Percentiles rank a stretch among this genome's conserved stretches.
Evolutionary conservation across 1,139 yeast species (phyloP).

Genomic region (Pichiaceae sp.): DNA sequence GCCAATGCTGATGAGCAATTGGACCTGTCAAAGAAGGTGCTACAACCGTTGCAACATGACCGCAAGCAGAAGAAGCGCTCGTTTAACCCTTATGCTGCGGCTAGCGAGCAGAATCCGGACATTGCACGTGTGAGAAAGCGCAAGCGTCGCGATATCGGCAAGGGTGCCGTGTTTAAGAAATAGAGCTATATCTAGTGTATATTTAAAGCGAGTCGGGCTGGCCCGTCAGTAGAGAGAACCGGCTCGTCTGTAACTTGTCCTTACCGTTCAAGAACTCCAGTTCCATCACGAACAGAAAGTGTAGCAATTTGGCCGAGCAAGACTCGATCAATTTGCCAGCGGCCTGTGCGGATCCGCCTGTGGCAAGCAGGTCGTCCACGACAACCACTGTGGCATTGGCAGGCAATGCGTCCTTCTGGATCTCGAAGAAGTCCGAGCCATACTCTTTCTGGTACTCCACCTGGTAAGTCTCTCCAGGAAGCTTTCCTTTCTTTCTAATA

Average conservation of each 20-base stretch:
- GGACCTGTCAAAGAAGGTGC: slow-evolving; percentile 45
- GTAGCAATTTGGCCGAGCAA: slow-evolving; percentile 61
- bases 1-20: slow-evolving; percentile 13
- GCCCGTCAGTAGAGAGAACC: slow-evolving; percentile 79
- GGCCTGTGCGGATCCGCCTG: slow-evolving; percentile 94
- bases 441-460: slow-evolving; percentile 87
- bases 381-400: slow-evolving; percentile 73
- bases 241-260: slow-evolving; percentile 76
- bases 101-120: slow-evolving; percentile 29
- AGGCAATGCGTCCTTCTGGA: slow-evolving; percentile 78
- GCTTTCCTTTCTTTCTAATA: slow-evolving; percentile 88
- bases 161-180: slow-evolving; percentile 17
- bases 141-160: slow-evolving; percentile 18
- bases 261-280: slow-evolving; percentile 92
- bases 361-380: slow-evolving; percentile 95
- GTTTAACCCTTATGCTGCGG: slow-evolving; percentile 53
- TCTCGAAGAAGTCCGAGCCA: slow-evolving; percentile 82
- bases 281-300: slow-evolving; percentile 86
- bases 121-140: slow-evolving; percentile 19
- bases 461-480: slow-evolving; percentile 73
- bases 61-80: slow-evolving; percentile 34
- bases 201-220: slow-evolving; percentile 43
- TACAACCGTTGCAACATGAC: slow-evolving; percentile 22
- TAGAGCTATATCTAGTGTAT: background rate
- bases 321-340: slow-evolving; percentile 79